Evolutionary conservation across 805 yeast species (phyloP).

Genomic region (Candida nitratophila): DNA sequence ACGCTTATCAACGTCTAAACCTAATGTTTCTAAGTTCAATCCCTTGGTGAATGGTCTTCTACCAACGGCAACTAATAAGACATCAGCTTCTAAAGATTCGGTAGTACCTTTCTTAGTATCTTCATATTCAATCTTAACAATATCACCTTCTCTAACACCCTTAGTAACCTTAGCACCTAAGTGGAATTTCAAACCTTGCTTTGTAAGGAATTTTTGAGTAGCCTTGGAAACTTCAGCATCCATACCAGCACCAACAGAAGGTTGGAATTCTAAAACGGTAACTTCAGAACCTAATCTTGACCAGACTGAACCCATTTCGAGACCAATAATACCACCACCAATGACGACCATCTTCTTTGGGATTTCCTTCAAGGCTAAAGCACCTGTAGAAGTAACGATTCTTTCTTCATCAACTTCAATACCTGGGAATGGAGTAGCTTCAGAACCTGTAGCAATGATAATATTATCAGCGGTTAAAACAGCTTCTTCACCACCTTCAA

Average conservation of each 20-base stretch:
- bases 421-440: slow-evolving; percentile 98
- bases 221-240: slow-evolving; percentile 90
- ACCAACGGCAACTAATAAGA: slow-evolving; percentile 93
- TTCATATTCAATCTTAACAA: slow-evolving; percentile 82
- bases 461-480: slow-evolving; percentile 75
- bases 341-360: slow-evolving; percentile 90
- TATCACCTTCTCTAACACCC: slow-evolving; percentile 85
- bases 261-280: slow-evolving; percentile 86
- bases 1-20: slow-evolving; percentile 83
- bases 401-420: slow-evolving; percentile 93
- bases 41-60: slow-evolving; percentile 96
- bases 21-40: slow-evolving; percentile 79
- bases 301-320: slow-evolving; percentile 99
- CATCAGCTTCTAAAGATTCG: slow-evolving; percentile 81
- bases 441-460: slow-evolving; percentile 97
- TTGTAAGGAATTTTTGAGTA: slow-evolving; percentile 81
- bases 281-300: slow-evolving; percentile 93
- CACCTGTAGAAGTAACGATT: slow-evolving; percentile 95
- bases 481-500: slow-evolving; percentile 75
- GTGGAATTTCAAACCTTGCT: slow-evolving; percentile 94
- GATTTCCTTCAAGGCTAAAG: slow-evolving; percentile 72
- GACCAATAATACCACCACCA: slow-evolving; percentile 99
- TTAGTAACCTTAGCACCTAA: slow-evolving; percentile 84
- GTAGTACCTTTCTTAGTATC: slow-evolving; percentile 79
- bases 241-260: slow-evolving; percentile 96